Evolutionary conservation across 2,329 filamentous ascomycete species (phyloP).

Genomic region (Trichoderma asperellum): DNA sequence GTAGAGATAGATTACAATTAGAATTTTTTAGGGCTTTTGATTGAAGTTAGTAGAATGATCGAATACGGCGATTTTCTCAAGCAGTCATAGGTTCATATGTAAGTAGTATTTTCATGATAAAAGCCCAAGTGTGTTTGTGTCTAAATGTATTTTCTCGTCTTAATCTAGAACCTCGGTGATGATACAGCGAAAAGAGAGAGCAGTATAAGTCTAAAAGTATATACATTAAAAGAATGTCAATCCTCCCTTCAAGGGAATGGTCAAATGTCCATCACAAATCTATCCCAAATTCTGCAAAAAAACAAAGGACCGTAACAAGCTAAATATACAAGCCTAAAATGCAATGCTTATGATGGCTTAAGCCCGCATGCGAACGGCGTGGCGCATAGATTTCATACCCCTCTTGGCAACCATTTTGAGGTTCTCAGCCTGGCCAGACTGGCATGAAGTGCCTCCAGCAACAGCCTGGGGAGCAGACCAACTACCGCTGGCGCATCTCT

Average conservation of each 20-base stretch:
- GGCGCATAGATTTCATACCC: slow-evolving; percentile 36
- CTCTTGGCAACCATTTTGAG: slow-evolving; percentile 42
- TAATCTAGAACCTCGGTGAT: background rate
- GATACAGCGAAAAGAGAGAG: slow-evolving; percentile 1
- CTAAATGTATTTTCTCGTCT: background rate
- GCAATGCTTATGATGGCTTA: slow-evolving; percentile 2
- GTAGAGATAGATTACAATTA: too few relatives aligned
- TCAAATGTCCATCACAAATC: slow-evolving; percentile 2
- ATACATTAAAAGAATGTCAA: slow-evolving; percentile 8
- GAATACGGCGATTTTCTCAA: too few relatives aligned
- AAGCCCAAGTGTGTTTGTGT: background rate
- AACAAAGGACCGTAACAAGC: background rate
- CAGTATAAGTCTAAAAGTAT: background rate
- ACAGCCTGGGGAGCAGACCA: slow-evolving; percentile 53
- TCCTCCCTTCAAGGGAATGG: slow-evolving; percentile 6
- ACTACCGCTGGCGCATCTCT: slow-evolving; percentile 57
- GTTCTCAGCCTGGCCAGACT: slow-evolving; percentile 44
- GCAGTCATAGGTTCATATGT: background rate
- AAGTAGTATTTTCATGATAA: background rate
- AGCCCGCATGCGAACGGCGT: slow-evolving; percentile 35
- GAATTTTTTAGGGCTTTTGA: too few relatives aligned
- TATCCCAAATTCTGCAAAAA: background rate
- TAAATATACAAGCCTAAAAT: background rate
- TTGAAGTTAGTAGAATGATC: too few relatives aligned
- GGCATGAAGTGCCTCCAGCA: slow-evolving; percentile 52